Percentiles rank a stretch among this genome's conserved stretches.
Evolutionary conservation across 2,329 filamentous ascomycete genomes (phyloP).

Genomic region (Clonostachys byssicola): DNA sequence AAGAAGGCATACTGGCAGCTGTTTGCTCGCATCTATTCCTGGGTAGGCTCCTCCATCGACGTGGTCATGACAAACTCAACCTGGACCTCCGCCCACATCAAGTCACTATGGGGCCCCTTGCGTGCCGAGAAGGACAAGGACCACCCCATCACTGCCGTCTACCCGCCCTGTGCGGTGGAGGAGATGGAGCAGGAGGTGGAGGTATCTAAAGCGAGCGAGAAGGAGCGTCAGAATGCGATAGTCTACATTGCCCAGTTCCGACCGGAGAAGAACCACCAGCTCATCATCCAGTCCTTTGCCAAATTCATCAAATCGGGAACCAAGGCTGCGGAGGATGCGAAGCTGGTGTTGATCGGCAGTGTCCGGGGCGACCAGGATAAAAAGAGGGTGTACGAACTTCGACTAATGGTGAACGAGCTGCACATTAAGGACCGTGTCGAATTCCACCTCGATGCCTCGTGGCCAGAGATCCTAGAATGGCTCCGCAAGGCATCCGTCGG

Average conservation of each 20-base stretch:
- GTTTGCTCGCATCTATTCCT: slow-evolving; percentile 80
- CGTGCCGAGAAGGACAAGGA: slow-evolving; percentile 37
- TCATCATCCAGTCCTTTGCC: slow-evolving; percentile 82
- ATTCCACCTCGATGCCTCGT: slow-evolving; percentile 86
- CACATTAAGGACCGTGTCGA: slow-evolving; percentile 78
- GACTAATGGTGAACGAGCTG: slow-evolving; percentile 81
- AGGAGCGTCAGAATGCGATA: slow-evolving; percentile 64
- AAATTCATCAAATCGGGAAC: slow-evolving; percentile 59
- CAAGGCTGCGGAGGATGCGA: slow-evolving; percentile 49
- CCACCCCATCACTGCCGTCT: slow-evolving; percentile 69
- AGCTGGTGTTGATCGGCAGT: slow-evolving; percentile 82
- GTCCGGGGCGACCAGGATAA: slow-evolving; percentile 82
- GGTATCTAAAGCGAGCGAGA: slow-evolving; percentile 65
- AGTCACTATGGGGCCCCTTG: slow-evolving; percentile 69
- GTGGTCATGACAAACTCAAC: slow-evolving; percentile 96
- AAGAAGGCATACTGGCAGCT: slow-evolving; percentile 85
- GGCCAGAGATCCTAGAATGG: slow-evolving; percentile 81
- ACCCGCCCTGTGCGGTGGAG: slow-evolving; percentile 86
- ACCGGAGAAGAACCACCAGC: slow-evolving; percentile 91
- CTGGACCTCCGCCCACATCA: slow-evolving; percentile 87
- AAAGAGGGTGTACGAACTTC: slow-evolving; percentile 81
- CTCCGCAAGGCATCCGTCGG: slow-evolving; percentile 75
- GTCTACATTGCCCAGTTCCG: slow-evolving; percentile 97
- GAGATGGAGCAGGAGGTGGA: slow-evolving; percentile 75
- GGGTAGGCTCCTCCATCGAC: slow-evolving; percentile 79